Conservation (phyloP, 768 basidiomycete genomes). For the Zangia roseola region DNA sequence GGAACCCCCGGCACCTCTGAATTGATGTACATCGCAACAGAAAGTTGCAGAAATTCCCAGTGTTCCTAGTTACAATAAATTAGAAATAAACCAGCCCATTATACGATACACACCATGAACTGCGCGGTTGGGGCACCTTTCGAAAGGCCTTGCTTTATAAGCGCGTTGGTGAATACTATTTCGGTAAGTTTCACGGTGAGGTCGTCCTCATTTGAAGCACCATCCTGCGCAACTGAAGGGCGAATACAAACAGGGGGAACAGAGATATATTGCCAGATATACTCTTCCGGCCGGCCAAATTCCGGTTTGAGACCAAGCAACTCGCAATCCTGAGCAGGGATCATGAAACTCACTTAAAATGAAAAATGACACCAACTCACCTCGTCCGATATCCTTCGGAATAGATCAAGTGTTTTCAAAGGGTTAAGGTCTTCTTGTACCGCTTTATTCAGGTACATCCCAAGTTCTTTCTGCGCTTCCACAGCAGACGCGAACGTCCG, state of each 20-base stretch:
- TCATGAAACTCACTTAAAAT: neutral
- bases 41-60: constrained; percentile 96
- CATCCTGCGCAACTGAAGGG: constrained; percentile 96
- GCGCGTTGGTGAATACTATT: constrained; percentile 90
- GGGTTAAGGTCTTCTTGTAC: constrained; percentile 93
- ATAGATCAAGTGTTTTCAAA: constrained; percentile 88
- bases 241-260: constrained; percentile 98
- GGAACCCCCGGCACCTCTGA: constrained; percentile 94
- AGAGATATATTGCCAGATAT: constrained; percentile 98
- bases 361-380: constrained; percentile 36
- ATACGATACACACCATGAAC: constrained; percentile 63
- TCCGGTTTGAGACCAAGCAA: constrained; percentile 86
- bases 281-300: constrained; percentile 92
- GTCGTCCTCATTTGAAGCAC: constrained; percentile 98
- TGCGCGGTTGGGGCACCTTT: constrained; percentile 87
- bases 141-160: constrained; percentile 85
- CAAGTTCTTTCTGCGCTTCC: constrained; percentile 85
- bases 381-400: constrained; percentile 90
- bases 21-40: constrained; percentile 97
- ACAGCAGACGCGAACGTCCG: constrained; percentile 78
- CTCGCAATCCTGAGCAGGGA: constrained; percentile 77
- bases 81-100: neutral
- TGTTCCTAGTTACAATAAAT: constrained; percentile 61
- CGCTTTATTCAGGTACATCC: constrained; percentile 80
- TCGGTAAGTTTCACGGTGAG: constrained; percentile 96